Evolutionary conservation across 192 early-diverging fungal genomes (phyloP).

Genomic region (Mortierella alpina): DNA sequence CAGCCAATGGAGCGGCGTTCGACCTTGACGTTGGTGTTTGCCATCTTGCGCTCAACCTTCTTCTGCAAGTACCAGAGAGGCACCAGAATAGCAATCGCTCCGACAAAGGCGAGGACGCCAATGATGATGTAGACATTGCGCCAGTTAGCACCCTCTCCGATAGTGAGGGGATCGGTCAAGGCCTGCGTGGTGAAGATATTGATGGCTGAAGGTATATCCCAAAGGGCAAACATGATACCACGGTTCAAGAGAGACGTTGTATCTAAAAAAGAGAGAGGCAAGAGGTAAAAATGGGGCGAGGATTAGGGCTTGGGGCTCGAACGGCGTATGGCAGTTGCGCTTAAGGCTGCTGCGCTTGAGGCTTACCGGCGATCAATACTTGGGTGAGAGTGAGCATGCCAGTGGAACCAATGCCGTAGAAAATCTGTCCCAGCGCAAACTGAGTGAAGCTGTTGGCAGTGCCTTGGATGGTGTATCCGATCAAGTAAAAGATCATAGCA

Average conservation of each 20-base stretch:
- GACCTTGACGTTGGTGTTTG: background rate
- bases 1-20: conserved; percentile 23
- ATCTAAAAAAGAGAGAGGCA: conserved; percentile 3
- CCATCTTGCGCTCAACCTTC: conserved; percentile 11
- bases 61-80: conserved; percentile 47
- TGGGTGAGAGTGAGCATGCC: conserved; percentile 41
- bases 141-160: conserved; percentile 14
- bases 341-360: background rate
- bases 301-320: background rate
- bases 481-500: conserved; percentile 42
- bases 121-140: conserved; percentile 35
- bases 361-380: conserved; percentile 48
- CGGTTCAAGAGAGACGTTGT: conserved; percentile 38
- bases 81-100: conserved; percentile 27
- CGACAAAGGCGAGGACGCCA: conserved; percentile 17
- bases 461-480: conserved; percentile 48
- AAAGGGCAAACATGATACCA: conserved; percentile 44
- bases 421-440: conserved; percentile 39
- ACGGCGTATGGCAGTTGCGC: background rate
- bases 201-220: conserved; percentile 32
- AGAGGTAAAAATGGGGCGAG: background rate
- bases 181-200: conserved; percentile 29
- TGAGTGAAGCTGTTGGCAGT: conserved; percentile 22
- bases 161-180: conserved; percentile 24
- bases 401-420: conserved; percentile 35